Evolutionary conservation across 2,329 filamentous ascomycete species (phyloP).

Genomic region (Botrytis porri): DNA sequence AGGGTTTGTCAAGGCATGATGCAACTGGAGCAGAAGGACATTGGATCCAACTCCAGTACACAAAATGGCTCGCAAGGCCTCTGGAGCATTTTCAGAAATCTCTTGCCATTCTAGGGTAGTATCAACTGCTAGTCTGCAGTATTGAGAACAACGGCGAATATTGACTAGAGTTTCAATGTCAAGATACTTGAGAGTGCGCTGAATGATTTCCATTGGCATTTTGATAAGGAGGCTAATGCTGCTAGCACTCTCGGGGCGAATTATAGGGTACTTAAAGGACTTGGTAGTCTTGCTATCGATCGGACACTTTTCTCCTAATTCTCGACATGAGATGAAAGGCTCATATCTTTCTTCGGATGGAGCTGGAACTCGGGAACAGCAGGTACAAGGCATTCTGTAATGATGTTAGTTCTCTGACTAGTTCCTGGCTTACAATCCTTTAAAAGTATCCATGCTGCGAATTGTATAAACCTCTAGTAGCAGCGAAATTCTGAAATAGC

Average conservation of each 20-base stretch:
- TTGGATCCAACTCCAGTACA: not conserved
- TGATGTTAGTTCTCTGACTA: not conserved
- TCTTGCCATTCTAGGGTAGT: not conserved
- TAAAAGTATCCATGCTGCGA: accelerated
- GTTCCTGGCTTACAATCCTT: not conserved
- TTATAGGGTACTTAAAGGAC: not conserved
- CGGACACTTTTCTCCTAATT: not conserved
- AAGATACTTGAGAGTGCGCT: not conserved
- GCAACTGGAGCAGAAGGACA: not conserved
- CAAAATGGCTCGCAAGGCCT: constrained; percentile 1
- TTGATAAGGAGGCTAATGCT: not conserved
- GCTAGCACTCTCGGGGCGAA: not conserved
- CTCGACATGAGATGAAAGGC: not conserved
- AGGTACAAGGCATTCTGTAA: not conserved
- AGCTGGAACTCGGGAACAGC: not conserved
- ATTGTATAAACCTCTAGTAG: no score
- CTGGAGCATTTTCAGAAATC: not conserved
- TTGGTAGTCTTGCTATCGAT: not conserved
- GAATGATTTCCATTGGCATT: not conserved
- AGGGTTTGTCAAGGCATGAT: constrained; percentile 1
- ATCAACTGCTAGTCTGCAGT: not conserved
- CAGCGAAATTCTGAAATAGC: not conserved
- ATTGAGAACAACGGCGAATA: not conserved
- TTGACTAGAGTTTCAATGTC: not conserved
- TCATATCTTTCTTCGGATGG: not conserved